These are phyloP conservation scores for Ophiostoma novo-ulmi DNA, from an alignment of 2,329 filamentous ascomycete species.

Conservation along the genomic window DNA sequence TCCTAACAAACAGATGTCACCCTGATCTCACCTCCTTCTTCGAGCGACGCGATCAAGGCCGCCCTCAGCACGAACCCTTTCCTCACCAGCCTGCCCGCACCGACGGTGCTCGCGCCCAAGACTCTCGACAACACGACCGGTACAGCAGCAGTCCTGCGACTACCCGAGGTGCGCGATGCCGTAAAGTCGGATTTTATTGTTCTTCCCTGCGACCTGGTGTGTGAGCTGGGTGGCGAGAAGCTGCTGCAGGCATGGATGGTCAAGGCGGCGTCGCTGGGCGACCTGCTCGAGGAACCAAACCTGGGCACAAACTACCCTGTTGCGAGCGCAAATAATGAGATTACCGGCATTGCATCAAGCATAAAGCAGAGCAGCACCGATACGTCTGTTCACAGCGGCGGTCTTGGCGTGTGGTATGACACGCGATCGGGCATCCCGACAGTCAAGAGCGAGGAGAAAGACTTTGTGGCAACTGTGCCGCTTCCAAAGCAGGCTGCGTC, in stretches of 20 bases:
- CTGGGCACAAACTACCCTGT: constrained; percentile 15
- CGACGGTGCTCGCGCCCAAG: constrained; percentile 69
- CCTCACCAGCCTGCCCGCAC: constrained; percentile 65
- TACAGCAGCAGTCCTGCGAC: constrained; percentile 79
- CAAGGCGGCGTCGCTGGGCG: constrained; percentile 64
- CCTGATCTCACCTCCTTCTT: constrained; percentile 59
- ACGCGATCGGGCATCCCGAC: constrained; percentile 64
- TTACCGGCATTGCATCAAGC: not conserved
- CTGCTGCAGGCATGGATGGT: constrained; percentile 91
- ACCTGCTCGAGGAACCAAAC: constrained; percentile 47
- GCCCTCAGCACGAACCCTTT: constrained; percentile 74
- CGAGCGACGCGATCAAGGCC: constrained; percentile 60
- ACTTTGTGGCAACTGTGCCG: constrained; percentile 78
- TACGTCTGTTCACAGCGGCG: constrained; percentile 56
- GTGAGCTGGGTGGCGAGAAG: constrained; percentile 76
- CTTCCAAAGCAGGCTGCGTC: not conserved
- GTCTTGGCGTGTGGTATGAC: constrained; percentile 85
- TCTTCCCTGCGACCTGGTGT: constrained; percentile 88
- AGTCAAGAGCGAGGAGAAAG: constrained; percentile 85
- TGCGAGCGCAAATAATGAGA: not conserved
- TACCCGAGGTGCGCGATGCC: constrained; percentile 72
- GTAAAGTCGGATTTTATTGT: constrained; percentile 85
- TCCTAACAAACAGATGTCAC: constrained; percentile 49
- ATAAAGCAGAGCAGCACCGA: not conserved
- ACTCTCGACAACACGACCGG: constrained; percentile 77